These are phyloP conservation scores for Daldinia bambusicola DNA, from an alignment of 495 filamentous ascomycete genomes.

Conservation along the genomic window DNA sequence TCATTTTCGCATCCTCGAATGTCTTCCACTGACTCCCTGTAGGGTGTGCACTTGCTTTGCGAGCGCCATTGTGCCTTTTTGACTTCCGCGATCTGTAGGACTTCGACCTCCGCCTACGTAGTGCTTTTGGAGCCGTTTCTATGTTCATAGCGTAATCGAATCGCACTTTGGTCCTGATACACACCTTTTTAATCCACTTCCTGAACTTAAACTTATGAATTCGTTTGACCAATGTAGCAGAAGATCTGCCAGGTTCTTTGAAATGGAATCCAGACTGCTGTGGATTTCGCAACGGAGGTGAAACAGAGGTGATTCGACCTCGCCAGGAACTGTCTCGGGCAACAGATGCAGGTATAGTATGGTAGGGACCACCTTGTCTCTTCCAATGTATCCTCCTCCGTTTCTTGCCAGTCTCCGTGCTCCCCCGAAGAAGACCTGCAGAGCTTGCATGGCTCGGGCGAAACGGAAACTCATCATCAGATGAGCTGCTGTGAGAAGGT, in stretches of 20 bases:
- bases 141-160: slow-evolving; percentile 33
- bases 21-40: slow-evolving; percentile 11
- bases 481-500: slow-evolving; percentile 16
- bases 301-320: neutral
- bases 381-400: slow-evolving; percentile 12
- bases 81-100: slow-evolving; percentile 12
- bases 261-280: slow-evolving; percentile 13
- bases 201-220: slow-evolving; percentile 40
- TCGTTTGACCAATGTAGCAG: slow-evolving; percentile 30
- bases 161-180: slow-evolving; percentile 38
- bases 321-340: neutral
- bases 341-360: slow-evolving; percentile 33
- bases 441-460: slow-evolving; percentile 28
- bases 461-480: slow-evolving; percentile 17
- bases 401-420: slow-evolving; percentile 24
- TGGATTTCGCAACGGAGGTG: slow-evolving; percentile 1
- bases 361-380: slow-evolving; percentile 10
- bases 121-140: slow-evolving; percentile 11
- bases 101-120: slow-evolving; percentile 17
- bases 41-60: slow-evolving; percentile 14
- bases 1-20: slow-evolving; percentile 1
- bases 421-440: slow-evolving; percentile 26
- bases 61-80: slow-evolving; percentile 2
- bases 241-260: slow-evolving; percentile 22
- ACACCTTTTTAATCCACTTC: slow-evolving; percentile 44